Base-by-base conservation (phyloP, 257 asterid species). In the Solanum pimpinellifolium region DNA sequence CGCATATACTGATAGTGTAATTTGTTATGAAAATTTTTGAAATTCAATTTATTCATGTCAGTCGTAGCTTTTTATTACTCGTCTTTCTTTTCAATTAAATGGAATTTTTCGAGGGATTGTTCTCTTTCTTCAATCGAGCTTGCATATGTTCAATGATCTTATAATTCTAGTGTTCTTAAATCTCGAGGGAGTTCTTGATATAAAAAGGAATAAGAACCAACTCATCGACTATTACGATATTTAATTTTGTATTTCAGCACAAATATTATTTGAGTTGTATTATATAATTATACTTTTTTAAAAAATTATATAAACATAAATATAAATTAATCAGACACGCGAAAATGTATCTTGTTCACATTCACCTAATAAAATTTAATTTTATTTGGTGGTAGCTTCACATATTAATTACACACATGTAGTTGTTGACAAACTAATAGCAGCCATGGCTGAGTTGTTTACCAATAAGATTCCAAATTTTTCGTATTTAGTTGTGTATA, bases 1-100 rank as follows among this genome's bases (percentile, higher is more conserved):
- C 16, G 27, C 11, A 2, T 46, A 25, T 23, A n/a, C 0, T 12
- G 0, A 23, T 41, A 41, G 7, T 23, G 35, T 42, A 27, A 73
- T 31, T 70, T 3, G 0, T n/a, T 0, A 1, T 65, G 0, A 0
- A 66, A 70, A 3, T 31, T 16, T 6, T 73, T 3, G 18, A 20
- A 73, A 10, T 21, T 37, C 0, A 9, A 20, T 21, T 21, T 35
- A 37, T 37, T 73, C 0, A 15, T 72, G 2, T 7, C 14, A 1
- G 0, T 33, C 20, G 4, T 70, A 70, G 25, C 42, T 70, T 11
- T 29, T 5, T 31, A 33, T 69, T 33, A 16, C 4, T 16, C 23
- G 3, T 72, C 2, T 9, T 1, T 74, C 5, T 20, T 10, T 74
- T 3, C 1, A 37, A 20, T 73, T 5, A 2, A 6, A 1, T 73